Evolutionary conservation across 495 filamentous ascomycete genomes (phyloP).

Genomic region (Gamarada debralockiae): DNA sequence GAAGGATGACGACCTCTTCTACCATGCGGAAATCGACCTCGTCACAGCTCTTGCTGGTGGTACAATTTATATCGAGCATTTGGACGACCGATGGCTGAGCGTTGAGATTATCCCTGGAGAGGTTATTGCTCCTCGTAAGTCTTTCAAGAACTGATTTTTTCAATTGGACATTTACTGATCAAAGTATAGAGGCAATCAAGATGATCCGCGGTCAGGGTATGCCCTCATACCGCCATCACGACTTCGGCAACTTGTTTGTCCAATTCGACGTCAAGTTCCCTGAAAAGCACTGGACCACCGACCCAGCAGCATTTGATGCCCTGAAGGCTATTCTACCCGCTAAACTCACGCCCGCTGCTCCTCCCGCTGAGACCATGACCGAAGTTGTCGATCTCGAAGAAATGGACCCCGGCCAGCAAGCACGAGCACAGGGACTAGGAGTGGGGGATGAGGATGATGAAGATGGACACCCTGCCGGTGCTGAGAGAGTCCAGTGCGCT

Average conservation of each 20-base stretch:
- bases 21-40: conserved; percentile 91
- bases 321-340: conserved; percentile 81
- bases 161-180: conserved; percentile 3
- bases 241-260: conserved; percentile 94
- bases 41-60: conserved; percentile 93
- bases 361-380: conserved; percentile 79
- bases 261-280: conserved; percentile 99
- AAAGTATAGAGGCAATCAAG: conserved; percentile 72
- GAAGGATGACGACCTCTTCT: conserved; percentile 95
- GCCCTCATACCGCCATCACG: conserved; percentile 94
- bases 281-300: conserved; percentile 55
- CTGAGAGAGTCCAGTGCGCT: conserved; percentile 95
- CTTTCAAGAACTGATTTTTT: neutral
- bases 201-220: conserved; percentile 96
- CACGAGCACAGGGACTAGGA: conserved; percentile 64
- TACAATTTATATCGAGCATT: conserved; percentile 85
- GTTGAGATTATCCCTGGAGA: conserved; percentile 90
- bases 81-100: conserved; percentile 94
- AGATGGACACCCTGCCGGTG: conserved; percentile 68
- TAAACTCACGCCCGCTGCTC: conserved; percentile 52
- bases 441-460: conserved; percentile 81
- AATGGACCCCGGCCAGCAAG: conserved; percentile 68
- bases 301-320: conserved; percentile 51
- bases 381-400: conserved; percentile 81
- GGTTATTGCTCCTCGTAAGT: conserved; percentile 88